phyloP scores from a whole-genome alignment of 139 green algal species.

The Chlorella sp. region DNA sequence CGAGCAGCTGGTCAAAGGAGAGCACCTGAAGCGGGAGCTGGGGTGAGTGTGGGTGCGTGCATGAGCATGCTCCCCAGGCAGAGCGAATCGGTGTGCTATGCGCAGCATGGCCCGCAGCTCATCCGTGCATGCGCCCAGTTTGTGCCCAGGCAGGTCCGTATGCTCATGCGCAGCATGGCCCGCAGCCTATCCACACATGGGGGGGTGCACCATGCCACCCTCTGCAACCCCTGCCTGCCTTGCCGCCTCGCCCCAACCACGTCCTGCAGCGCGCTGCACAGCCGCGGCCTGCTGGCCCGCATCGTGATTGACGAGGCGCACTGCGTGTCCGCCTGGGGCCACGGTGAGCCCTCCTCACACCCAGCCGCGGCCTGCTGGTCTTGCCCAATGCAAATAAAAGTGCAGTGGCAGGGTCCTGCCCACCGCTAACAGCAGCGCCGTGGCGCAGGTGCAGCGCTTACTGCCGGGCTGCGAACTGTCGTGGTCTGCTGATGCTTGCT shows the following conservation, averaged over 20 bases:
- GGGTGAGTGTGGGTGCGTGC: too few relatives aligned
- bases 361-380: background rate
- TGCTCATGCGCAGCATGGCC: too few relatives aligned
- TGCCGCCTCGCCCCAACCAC: background rate
- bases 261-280: conserved; percentile 18
- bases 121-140: too few relatives aligned
- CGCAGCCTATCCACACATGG: too few relatives aligned
- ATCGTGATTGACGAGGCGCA: conserved; percentile 86
- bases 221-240: background rate
- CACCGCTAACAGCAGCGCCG: too few relatives aligned
- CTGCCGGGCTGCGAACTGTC: background rate
- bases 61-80: too few relatives aligned
- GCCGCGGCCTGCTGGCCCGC: conserved; percentile 54
- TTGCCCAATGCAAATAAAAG: too few relatives aligned
- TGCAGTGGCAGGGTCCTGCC: background rate
- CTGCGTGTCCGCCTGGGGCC: conserved; percentile 80
- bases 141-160: too few relatives aligned
- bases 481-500: background rate
- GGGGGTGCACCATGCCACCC: background rate
- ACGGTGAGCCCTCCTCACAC: conserved; percentile 31
- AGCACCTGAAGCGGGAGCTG: conserved; percentile 40
- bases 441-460: background rate
- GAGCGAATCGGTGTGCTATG: too few relatives aligned
- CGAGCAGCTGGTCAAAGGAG: conserved; percentile 65
- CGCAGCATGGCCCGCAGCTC: too few relatives aligned